Conservation (phyloP, 805 yeast species). For the Metschnikowia cubensis region DNA sequence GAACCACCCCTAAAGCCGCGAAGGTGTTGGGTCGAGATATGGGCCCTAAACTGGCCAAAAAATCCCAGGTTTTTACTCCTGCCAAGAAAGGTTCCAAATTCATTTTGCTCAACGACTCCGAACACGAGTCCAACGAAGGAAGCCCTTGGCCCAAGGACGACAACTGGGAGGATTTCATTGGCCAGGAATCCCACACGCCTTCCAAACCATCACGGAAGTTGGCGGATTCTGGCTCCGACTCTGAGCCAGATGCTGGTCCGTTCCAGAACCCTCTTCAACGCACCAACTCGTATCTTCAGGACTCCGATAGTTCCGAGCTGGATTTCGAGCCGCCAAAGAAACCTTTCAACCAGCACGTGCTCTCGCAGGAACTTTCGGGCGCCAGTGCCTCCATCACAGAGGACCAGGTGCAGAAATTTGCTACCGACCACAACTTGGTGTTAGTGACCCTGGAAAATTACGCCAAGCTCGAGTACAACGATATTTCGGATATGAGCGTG, state of each 20-base stretch:
- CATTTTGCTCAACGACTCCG: conserved; percentile 26
- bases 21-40: conserved; percentile 13
- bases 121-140: conserved; percentile 14
- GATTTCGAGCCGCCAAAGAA: conserved; percentile 15
- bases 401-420: conserved; percentile 32
- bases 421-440: conserved; percentile 29
- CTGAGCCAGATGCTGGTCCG: conserved; percentile 9
- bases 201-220: conserved; percentile 20
- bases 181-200: conserved; percentile 24
- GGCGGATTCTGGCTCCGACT: conserved; percentile 13
- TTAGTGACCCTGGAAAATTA: conserved; percentile 30
- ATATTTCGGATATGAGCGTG: conserved; percentile 20
- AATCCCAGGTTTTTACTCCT: conserved; percentile 24
- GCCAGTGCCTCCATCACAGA: conserved; percentile 16
- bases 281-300: conserved; percentile 24
- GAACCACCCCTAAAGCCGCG: conserved; percentile 20
- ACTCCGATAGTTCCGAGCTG: conserved; percentile 28
- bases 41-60: conserved; percentile 13
- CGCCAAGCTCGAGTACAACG: conserved; percentile 27
- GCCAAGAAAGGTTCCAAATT: conserved; percentile 34
- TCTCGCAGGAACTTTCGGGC: conserved; percentile 16
- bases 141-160: conserved; percentile 18
- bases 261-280: conserved; percentile 9
- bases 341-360: conserved; percentile 12
- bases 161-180: conserved; percentile 40